Evolutionary conservation across 1,284 basidiomycete genomes (phyloP).

Genomic region (Apiotrichum mycotoxinovorans): DNA sequence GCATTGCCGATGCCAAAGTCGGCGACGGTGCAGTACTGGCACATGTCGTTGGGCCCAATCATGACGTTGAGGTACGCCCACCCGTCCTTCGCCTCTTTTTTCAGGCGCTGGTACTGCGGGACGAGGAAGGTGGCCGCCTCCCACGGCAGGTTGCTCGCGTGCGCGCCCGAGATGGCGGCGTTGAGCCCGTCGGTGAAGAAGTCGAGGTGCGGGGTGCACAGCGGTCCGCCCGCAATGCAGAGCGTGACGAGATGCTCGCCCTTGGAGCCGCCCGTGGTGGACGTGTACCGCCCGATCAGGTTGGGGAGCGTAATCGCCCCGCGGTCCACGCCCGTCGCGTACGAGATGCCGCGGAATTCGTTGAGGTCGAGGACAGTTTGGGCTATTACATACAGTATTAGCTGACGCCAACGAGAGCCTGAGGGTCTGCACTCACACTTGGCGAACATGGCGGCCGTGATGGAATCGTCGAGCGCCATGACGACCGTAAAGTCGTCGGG

Average conservation of each 20-base stretch:
- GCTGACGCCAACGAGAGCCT: too few relatives aligned
- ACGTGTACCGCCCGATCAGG: constrained; percentile 25
- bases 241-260: constrained; percentile 27
- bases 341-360: constrained; percentile 46
- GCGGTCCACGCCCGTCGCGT: constrained; percentile 40
- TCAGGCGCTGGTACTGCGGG: constrained; percentile 28
- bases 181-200: constrained; percentile 34
- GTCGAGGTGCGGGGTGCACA: constrained; percentile 19
- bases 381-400: too few relatives aligned
- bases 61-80: constrained; percentile 47
- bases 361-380: neutral
- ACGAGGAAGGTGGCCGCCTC: constrained; percentile 34
- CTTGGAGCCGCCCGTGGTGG: constrained; percentile 24
- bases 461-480: constrained; percentile 47
- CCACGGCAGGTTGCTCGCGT: constrained; percentile 18
- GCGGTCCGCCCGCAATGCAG: neutral
- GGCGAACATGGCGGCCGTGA: constrained; percentile 46
- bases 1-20: constrained; percentile 32
- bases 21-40: constrained; percentile 41
- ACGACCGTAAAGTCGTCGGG: constrained; percentile 48
- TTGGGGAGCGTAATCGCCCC: constrained; percentile 43
- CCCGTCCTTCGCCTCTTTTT: constrained; percentile 18
- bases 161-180: constrained; percentile 35
- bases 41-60: constrained; percentile 49
- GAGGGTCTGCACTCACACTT: constrained; percentile 8